These are phyloP conservation scores for Solanum etuberosum DNA, from an alignment of 257 asterid genomes.

Conservation along the genomic window DNA sequence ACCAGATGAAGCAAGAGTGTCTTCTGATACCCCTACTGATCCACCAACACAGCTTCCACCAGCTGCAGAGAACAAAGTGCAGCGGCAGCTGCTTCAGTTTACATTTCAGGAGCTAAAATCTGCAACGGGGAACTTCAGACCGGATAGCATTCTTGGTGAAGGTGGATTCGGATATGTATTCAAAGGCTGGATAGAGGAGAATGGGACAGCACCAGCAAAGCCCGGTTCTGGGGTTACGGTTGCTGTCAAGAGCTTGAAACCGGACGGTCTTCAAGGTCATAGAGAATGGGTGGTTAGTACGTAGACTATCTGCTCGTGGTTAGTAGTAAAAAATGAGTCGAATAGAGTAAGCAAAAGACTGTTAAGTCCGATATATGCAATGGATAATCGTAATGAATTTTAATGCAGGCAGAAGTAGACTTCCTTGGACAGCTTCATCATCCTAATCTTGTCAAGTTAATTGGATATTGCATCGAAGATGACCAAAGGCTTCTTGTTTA, in stretches of 20 bases:
- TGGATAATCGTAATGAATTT: neutral
- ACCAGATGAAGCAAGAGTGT: constrained; percentile 53
- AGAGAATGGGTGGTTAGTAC: constrained; percentile 97
- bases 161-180: constrained; percentile 95
- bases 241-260: constrained; percentile 94
- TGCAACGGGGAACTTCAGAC: constrained; percentile 90
- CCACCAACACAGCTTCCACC: constrained; percentile 4
- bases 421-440: constrained; percentile 97
- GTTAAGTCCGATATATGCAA: neutral
- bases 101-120: constrained; percentile 75
- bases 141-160: constrained; percentile 93
- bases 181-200: constrained; percentile 97
- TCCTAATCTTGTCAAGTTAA: constrained; percentile 78
- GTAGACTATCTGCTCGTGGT: constrained; percentile 17
- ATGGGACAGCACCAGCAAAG: constrained; percentile 86
- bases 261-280: constrained; percentile 93
- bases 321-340: constrained; percentile 9
- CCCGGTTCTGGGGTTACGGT: constrained; percentile 89
- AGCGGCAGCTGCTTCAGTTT: constrained; percentile 60
- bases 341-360: constrained; percentile 2
- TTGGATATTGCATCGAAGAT: constrained; percentile 87
- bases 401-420: constrained; percentile 85
- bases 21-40: constrained; percentile 38
- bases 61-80: constrained; percentile 21
- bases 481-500: constrained; percentile 91